A percentile compares a stretch with the other conserved stretches of the same genome.
phyloP scores from a whole-genome alignment of 2,329 filamentous ascomycete genomes.

The Penicillium frequentans region DNA sequence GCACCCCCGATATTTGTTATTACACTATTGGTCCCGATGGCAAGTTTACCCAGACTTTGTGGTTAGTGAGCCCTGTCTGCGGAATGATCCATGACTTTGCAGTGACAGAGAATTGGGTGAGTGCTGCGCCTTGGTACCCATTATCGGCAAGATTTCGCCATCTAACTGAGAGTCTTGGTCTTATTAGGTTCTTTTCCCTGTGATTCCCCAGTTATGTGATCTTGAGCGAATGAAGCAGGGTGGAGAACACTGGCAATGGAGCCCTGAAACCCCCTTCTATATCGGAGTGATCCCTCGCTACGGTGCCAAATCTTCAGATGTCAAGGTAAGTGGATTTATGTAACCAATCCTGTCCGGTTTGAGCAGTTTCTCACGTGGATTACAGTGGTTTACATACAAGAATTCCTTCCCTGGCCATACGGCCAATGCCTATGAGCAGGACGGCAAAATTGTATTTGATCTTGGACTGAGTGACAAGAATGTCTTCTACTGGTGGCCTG shows the following conservation, averaged over 20 bases:
- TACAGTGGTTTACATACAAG: slow-evolving; percentile 37
- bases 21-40: slow-evolving; percentile 33
- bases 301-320: slow-evolving; percentile 30
- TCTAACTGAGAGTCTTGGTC: background rate
- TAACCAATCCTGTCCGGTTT: background rate
- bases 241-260: slow-evolving; percentile 44
- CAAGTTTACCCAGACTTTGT: slow-evolving; percentile 31
- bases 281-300: slow-evolving; percentile 28
- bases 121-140: background rate
- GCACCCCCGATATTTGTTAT: slow-evolving; percentile 40
- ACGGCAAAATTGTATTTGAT: slow-evolving; percentile 35
- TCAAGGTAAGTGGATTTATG: slow-evolving; percentile 21
- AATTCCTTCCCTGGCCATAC: slow-evolving; percentile 40
- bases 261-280: slow-evolving; percentile 31
- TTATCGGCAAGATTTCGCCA: background rate
- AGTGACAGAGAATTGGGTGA: slow-evolving; percentile 43
- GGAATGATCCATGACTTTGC: slow-evolving; percentile 47
- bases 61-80: slow-evolving; percentile 37
- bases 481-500: slow-evolving; percentile 47
- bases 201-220: slow-evolving; percentile 37
- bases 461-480: slow-evolving; percentile 40
- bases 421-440: slow-evolving; percentile 39
- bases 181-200: slow-evolving; percentile 38
- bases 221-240: slow-evolving; percentile 41
- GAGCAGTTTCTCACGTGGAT: background rate